Evolutionary conservation across 2,329 filamentous ascomycete genomes (phyloP).

Genomic region (Calonectria pseudoreteaudii): DNA sequence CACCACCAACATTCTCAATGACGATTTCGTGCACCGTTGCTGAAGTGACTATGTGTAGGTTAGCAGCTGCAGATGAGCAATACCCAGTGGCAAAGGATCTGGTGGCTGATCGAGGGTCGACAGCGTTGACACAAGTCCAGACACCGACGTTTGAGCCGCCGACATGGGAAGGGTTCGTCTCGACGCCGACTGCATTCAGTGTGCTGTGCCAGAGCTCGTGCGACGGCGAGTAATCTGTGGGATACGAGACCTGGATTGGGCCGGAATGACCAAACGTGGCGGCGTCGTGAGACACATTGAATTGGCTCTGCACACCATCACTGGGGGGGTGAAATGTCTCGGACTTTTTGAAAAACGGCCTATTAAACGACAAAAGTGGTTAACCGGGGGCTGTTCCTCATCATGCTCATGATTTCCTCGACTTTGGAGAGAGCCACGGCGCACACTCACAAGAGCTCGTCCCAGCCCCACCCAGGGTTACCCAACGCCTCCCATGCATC

Average conservation of each 20-base stretch:
- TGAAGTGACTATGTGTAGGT: constrained; percentile 53
- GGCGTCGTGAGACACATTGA: constrained; percentile 53
- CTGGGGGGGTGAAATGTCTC: constrained; percentile 60
- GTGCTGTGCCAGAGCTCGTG: constrained; percentile 62
- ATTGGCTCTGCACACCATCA: constrained; percentile 46
- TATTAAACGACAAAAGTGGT: constrained; percentile 34
- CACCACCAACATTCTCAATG: constrained; percentile 32
- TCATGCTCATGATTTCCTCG: too few relatives aligned
- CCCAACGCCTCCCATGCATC: constrained; percentile 69
- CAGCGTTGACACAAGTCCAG: constrained; percentile 61
- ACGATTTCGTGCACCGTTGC: constrained; percentile 44
- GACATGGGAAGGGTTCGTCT: constrained; percentile 57
- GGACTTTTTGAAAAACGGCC: constrained; percentile 62
- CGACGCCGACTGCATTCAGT: constrained; percentile 56
- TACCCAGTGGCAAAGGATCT: constrained; percentile 63
- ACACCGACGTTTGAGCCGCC: constrained; percentile 63
- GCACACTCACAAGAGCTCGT: constrained; percentile 48
- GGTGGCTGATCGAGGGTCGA: constrained; percentile 57
- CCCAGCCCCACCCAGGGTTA: constrained; percentile 70
- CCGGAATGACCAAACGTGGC: constrained; percentile 56
- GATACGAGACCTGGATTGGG: constrained; percentile 62
- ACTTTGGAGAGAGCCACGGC: not conserved
- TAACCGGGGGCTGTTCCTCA: not conserved
- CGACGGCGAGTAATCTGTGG: constrained; percentile 52
- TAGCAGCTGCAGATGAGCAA: constrained; percentile 54